These are phyloP conservation scores for Euptelea pleiosperma DNA, from an alignment of 164 flowering plant genomes.

Conservation along the genomic window DNA sequence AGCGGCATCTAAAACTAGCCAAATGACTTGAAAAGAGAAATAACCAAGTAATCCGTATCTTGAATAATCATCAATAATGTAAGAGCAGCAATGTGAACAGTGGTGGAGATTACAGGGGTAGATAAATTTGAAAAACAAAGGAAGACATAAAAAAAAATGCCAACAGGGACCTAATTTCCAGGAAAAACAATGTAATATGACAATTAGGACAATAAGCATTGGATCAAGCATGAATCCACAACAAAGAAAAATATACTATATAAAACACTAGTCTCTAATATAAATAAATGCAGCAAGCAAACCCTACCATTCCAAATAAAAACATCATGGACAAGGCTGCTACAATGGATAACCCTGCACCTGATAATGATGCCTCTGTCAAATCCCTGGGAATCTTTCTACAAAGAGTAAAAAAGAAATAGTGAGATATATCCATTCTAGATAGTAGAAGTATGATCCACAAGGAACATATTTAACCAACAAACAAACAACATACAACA, in stretches of 20 bases:
- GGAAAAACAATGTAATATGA: neutral
- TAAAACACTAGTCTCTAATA: neutral
- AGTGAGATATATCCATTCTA: neutral
- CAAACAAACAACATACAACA: too few relatives aligned
- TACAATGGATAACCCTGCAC: slow-evolving; percentile 91
- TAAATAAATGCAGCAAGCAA: neutral
- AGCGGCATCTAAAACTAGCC: neutral
- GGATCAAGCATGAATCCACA: neutral
- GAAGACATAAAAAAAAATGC: neutral
- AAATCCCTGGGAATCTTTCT: slow-evolving; percentile 99
- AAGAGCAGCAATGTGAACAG: neutral
- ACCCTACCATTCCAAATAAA: slow-evolving; percentile 94
- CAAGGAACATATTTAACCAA: neutral
- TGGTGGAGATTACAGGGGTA: too few relatives aligned
- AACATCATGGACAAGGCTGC: slow-evolving; percentile 88
- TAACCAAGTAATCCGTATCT: neutral
- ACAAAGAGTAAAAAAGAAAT: slow-evolving; percentile 14
- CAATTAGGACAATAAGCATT: neutral
- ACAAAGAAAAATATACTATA: neutral
- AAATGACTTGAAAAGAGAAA: neutral
- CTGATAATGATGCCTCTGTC: slow-evolving; percentile 97
- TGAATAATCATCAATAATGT: neutral
- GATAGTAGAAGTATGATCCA: neutral
- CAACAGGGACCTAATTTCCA: neutral
- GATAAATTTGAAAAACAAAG: too few relatives aligned